phyloP scores from a whole-genome alignment of 163 green algal species.

The Scenedesmus sp. region DNA sequence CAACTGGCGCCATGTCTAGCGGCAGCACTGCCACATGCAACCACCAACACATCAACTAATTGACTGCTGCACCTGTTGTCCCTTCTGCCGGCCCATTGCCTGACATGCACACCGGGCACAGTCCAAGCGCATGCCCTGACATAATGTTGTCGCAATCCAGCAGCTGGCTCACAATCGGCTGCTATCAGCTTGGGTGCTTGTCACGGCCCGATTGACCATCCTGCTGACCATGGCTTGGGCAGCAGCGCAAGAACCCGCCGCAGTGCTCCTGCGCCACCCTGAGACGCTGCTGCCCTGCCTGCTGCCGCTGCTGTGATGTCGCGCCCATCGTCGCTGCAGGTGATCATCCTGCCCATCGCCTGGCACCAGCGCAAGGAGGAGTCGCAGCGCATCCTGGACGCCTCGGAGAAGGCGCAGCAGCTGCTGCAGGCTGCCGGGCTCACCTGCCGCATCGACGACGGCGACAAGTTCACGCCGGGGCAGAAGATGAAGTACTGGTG shows the following conservation, averaged over 20 bases:
- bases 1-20: neutral
- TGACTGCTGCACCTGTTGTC: too few species aligned
- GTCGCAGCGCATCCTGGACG: constrained; percentile 22
- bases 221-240: constrained; percentile 51
- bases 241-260: constrained; percentile 47
- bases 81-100: too few species aligned
- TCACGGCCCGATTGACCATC: too few species aligned
- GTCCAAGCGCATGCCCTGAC: too few species aligned
- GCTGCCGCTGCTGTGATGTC: neutral
- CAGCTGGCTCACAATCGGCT: too few species aligned
- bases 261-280: neutral
- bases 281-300: neutral
- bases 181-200: too few species aligned
- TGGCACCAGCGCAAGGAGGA: constrained; percentile 58
- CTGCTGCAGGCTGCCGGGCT: constrained; percentile 39
- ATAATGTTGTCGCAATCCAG: too few species aligned
- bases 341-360: constrained; percentile 54
- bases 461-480: constrained; percentile 56
- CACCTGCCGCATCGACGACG: constrained; percentile 48
- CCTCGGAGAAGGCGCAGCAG: constrained; percentile 19
- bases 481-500: constrained; percentile 56
- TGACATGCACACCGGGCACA: too few species aligned
- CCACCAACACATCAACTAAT: too few species aligned
- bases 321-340: constrained; percentile 23
- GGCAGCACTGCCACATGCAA: too few species aligned